A percentile compares a stretch with the other conserved stretches of the same genome.
Conservation (phyloP, 2,329 filamentous ascomycete species). For the Pseudocercospora macadamiae region DNA sequence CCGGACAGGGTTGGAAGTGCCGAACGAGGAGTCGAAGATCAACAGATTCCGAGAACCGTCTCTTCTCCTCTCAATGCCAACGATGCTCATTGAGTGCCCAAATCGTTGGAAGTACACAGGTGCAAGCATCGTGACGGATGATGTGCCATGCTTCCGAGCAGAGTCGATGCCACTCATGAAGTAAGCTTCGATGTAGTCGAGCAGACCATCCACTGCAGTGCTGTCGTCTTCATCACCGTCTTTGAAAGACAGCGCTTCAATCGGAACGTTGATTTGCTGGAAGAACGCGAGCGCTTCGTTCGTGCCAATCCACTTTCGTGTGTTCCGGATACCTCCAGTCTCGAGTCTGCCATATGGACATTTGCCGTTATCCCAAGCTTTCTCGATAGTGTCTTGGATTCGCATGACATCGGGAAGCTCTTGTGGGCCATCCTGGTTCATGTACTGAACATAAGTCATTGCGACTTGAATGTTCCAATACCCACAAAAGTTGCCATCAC, state of each 20-base stretch:
- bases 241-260: constrained; percentile 56
- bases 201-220: constrained; percentile 59
- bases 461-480: constrained; percentile 96
- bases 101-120: constrained; percentile 90
- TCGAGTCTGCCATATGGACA: constrained; percentile 74
- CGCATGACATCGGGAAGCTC: constrained; percentile 74
- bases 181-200: constrained; percentile 71
- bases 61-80: constrained; percentile 74
- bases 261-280: constrained; percentile 60
- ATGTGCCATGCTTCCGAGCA: constrained; percentile 58
- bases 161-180: constrained; percentile 61
- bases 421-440: constrained; percentile 25
- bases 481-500: constrained; percentile 89
- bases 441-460: constrained; percentile 68
- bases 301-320: constrained; percentile 93
- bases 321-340: constrained; percentile 84
- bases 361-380: constrained; percentile 84
- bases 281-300: constrained; percentile 86
- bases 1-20: constrained; percentile 66
- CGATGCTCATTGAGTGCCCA: constrained; percentile 88
- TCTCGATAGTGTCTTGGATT: constrained; percentile 84
- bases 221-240: constrained; percentile 44
- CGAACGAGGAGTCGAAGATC: constrained; percentile 86
- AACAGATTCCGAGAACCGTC: constrained; percentile 71
- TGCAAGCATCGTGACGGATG: constrained; percentile 72